A percentile compares a stretch with the other conserved stretches of the same genome.
Conservation (phyloP, 768 basidiomycete species). For the Pleurotus tuoliensis region DNA sequence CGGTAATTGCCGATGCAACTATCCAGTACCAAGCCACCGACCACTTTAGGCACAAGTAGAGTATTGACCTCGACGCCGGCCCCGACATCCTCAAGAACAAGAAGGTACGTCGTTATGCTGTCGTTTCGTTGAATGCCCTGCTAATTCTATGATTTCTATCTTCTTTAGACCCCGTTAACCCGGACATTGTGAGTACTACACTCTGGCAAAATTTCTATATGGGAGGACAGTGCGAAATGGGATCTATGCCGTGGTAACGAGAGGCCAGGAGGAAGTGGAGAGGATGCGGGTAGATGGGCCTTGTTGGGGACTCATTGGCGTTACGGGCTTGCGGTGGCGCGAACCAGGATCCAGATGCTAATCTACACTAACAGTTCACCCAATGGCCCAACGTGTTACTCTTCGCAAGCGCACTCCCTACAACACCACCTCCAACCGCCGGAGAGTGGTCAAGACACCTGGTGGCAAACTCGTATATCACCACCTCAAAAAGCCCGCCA, state of each 20-base stretch:
- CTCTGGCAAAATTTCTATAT: too few relatives aligned
- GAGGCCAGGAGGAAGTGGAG: too few relatives aligned
- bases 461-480: conserved; percentile 98
- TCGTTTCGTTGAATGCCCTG: neutral
- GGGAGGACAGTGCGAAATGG: conserved; percentile 3
- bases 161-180: neutral
- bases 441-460: conserved; percentile 95
- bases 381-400: conserved; percentile 98
- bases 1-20: conserved; percentile 32
- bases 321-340: neutral
- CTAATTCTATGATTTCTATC: neutral
- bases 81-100: conserved; percentile 59
- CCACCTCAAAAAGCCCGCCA: conserved; percentile 92
- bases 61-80: conserved; percentile 37
- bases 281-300: too few relatives aligned
- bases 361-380: conserved; percentile 18
- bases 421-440: conserved; percentile 96
- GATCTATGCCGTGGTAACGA: conserved; percentile 2
- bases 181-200: conserved; percentile 33
- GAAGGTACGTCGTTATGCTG: conserved; percentile 37
- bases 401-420: conserved; percentile 98
- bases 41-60: conserved; percentile 13
- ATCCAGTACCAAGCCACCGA: conserved; percentile 37
- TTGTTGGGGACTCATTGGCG: neutral
- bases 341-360: conserved; percentile 3